Evolutionary conservation across 495 filamentous ascomycete genomes (phyloP).

Genomic region (Neurospora tetrasperma): DNA sequence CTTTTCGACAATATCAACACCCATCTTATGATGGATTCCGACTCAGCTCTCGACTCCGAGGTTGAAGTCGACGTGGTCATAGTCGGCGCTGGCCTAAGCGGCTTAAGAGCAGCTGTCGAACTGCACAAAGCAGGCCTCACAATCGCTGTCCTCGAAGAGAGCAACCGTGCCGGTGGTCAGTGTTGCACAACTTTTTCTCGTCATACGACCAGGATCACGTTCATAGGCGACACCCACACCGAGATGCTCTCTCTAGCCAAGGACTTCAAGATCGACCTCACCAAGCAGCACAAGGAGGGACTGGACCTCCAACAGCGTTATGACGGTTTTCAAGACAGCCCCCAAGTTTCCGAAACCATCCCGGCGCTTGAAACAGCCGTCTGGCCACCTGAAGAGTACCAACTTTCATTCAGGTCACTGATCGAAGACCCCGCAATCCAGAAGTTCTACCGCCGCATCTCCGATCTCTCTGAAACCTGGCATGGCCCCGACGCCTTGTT

Average conservation of each 20-base stretch:
- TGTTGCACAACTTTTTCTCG: too few relatives aligned
- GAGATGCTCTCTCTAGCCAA: constrained; percentile 27
- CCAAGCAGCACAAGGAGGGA: constrained; percentile 35
- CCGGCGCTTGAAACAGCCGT: not conserved
- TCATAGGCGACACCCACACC: constrained; percentile 39
- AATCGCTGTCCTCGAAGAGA: constrained; percentile 37
- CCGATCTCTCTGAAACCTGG: constrained; percentile 1
- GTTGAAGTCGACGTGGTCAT: constrained; percentile 20
- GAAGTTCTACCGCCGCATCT: not conserved
- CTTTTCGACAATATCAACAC: not conserved
- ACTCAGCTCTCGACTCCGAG: not conserved
- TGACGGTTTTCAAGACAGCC: constrained; percentile 7
- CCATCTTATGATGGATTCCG: not conserved
- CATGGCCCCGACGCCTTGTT: constrained; percentile 5
- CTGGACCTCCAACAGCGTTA: constrained; percentile 24
- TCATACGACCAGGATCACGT: not conserved
- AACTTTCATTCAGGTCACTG: not conserved
- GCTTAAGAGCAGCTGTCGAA: constrained; percentile 36
- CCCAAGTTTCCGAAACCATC: not conserved
- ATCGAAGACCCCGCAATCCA: constrained; percentile 1
- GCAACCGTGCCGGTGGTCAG: constrained; percentile 41
- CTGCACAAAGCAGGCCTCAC: constrained; percentile 32
- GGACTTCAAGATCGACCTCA: constrained; percentile 27
- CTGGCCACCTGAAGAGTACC: not conserved
- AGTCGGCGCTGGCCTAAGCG: constrained; percentile 42